These are phyloP conservation scores for Trypanosoma melophagium DNA, from an alignment of 208 protist species.

Conservation along the genomic window DNA sequence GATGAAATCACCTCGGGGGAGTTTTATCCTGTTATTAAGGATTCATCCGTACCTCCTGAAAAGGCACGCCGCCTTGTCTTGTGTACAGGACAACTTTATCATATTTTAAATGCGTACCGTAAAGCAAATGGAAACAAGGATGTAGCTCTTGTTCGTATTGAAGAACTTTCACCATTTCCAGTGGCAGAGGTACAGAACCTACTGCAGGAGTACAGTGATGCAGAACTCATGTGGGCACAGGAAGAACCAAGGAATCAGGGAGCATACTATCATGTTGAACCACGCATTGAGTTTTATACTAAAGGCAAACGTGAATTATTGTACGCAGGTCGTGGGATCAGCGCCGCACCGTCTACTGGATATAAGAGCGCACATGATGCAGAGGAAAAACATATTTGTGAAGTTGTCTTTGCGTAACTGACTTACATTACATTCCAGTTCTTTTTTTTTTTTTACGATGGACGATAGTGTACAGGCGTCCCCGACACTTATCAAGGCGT, in stretches of 20 bases:
- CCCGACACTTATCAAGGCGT: too few relatives aligned
- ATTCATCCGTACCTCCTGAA: slow-evolving; percentile 52
- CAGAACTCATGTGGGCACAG: slow-evolving; percentile 95
- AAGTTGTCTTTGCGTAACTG: slow-evolving; percentile 30
- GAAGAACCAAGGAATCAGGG: slow-evolving; percentile 98
- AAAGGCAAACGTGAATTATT: slow-evolving; percentile 49
- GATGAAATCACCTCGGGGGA: slow-evolving; percentile 46
- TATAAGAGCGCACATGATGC: slow-evolving; percentile 73
- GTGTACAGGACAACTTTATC: slow-evolving; percentile 98
- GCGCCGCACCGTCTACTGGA: slow-evolving; percentile 59
- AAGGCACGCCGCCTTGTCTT: slow-evolving; percentile 92
- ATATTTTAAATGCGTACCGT: slow-evolving; percentile 84
- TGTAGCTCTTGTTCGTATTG: slow-evolving; percentile 91
- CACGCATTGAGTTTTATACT: slow-evolving; percentile 81
- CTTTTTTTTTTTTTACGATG: slow-evolving; percentile 17
- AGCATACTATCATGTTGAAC: slow-evolving; percentile 86
- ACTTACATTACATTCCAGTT: neutral
- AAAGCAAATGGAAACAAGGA: slow-evolving; percentile 61
- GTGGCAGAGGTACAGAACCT: slow-evolving; percentile 90
- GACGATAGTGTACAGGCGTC: too few relatives aligned
- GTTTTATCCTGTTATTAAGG: slow-evolving; percentile 85
- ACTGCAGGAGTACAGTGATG: slow-evolving; percentile 82
- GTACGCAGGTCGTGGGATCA: slow-evolving; percentile 65
- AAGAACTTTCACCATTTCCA: slow-evolving; percentile 98
- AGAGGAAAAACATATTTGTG: slow-evolving; percentile 69